Conservation (phyloP, 2,329 filamentous ascomycete species). For the Helotiales sp. region DNA sequence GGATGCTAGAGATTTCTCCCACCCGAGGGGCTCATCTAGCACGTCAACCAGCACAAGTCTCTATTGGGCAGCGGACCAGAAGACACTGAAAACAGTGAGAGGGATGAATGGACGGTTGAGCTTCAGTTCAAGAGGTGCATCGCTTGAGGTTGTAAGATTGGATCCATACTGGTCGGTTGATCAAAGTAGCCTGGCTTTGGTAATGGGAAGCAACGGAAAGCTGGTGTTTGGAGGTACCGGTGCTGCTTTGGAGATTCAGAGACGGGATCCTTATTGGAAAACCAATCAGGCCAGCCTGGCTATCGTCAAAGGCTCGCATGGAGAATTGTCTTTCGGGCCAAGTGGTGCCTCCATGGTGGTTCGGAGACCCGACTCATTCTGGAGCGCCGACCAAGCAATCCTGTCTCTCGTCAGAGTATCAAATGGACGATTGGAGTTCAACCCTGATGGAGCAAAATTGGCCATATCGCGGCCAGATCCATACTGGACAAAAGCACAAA, state of each 20-base stretch:
- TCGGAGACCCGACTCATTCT: not conserved
- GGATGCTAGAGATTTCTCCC: not conserved
- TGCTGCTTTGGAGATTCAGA: not conserved
- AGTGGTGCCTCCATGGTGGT: not conserved
- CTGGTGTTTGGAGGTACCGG: not conserved
- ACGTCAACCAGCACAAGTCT: not conserved
- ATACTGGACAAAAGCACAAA: not conserved
- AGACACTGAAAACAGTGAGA: not conserved
- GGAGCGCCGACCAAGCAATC: not conserved
- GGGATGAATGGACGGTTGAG: not conserved
- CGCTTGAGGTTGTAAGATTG: not conserved
- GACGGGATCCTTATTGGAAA: not conserved
- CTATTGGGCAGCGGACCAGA: not conserved
- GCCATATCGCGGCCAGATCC: not conserved
- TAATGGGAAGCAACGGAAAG: not conserved
- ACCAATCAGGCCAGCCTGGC: not conserved
- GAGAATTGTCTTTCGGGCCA: not conserved
- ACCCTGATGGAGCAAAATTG: not conserved
- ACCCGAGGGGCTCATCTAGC: not conserved
- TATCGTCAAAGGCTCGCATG: not conserved
- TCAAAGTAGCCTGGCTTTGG: not conserved
- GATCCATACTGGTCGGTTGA: constrained; percentile 8
- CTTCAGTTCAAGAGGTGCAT: not conserved
- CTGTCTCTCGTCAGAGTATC: not conserved
- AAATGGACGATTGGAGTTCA: not conserved